phyloP scores from a whole-genome alignment of 2,329 filamentous ascomycete genomes.

The Daldinia sp. region DNA sequence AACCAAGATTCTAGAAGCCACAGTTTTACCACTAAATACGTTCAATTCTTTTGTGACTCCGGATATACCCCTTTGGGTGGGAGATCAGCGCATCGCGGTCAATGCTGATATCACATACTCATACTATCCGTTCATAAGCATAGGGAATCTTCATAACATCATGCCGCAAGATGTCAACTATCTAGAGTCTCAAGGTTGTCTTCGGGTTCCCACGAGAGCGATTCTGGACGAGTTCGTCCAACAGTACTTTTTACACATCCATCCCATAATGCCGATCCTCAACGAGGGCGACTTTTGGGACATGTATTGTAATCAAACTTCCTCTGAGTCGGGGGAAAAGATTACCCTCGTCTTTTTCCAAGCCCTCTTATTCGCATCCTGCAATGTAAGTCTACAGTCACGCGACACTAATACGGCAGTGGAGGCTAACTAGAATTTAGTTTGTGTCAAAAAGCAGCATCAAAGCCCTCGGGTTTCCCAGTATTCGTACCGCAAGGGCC shows the following conservation, averaged over 20 bases:
- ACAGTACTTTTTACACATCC: conserved; percentile 58
- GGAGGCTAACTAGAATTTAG: conserved; percentile 32
- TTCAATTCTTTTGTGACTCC: conserved; percentile 35
- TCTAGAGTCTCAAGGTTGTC: conserved; percentile 56
- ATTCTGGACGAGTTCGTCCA: conserved; percentile 58
- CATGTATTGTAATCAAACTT: conserved; percentile 48
- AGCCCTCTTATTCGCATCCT: conserved; percentile 56
- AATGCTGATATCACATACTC: conserved; percentile 52
- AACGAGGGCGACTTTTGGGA: conserved; percentile 60
- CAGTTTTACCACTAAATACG: conserved; percentile 35
- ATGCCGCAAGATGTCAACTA: conserved; percentile 58
- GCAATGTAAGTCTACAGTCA: conserved; percentile 45
- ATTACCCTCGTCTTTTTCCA: conserved; percentile 57
- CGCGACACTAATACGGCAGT: neutral
- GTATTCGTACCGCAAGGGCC: conserved; percentile 54
- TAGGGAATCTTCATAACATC: conserved; percentile 51
- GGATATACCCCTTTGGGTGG: conserved; percentile 41
- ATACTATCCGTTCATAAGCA: conserved; percentile 53
- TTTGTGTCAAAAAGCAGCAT: conserved; percentile 52
- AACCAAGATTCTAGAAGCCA: conserved; percentile 22
- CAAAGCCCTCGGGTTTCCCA: conserved; percentile 53
- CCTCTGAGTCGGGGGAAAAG: conserved; percentile 37
- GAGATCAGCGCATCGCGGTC: conserved; percentile 42
- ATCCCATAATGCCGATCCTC: conserved; percentile 54
- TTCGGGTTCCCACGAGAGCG: conserved; percentile 53